A percentile compares a stretch with the other conserved stretches of the same genome.
Conservation (phyloP, 73 alveolate species). For the Paramecium pentaurelia region DNA sequence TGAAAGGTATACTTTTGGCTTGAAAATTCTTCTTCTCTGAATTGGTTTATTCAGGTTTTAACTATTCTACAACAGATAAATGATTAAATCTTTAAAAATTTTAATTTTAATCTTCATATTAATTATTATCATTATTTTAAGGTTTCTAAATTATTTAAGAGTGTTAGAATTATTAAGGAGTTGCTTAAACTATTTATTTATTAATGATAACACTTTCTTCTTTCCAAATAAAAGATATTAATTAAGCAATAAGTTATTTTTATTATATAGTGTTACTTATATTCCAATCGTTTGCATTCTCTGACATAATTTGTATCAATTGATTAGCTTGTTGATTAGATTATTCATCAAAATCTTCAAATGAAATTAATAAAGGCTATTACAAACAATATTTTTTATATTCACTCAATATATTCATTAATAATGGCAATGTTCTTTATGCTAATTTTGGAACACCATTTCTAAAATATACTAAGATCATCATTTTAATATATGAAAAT, state of each 20-base stretch:
- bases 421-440: neutral
- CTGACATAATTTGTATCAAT: neutral
- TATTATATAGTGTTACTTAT: neutral
- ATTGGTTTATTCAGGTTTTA: neutral
- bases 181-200: neutral
- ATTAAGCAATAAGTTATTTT: neutral
- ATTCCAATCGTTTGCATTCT: neutral
- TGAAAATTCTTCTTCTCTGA: neutral
- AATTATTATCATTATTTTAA: neutral
- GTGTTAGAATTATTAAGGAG: neutral
- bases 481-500: neutral
- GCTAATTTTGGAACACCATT: neutral
- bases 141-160: neutral
- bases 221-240: neutral
- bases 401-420: neutral
- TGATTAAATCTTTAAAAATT: neutral
- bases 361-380: neutral
- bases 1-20: neutral
- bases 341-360: neutral
- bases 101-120: neutral
- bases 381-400: neutral
- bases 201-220: neutral
- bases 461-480: neutral
- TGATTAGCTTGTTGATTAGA: neutral
- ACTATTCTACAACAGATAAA: neutral